These are phyloP conservation scores for Parachaetomium inaequale DNA, from an alignment of 495 filamentous ascomycete genomes.

Conservation along the genomic window DNA sequence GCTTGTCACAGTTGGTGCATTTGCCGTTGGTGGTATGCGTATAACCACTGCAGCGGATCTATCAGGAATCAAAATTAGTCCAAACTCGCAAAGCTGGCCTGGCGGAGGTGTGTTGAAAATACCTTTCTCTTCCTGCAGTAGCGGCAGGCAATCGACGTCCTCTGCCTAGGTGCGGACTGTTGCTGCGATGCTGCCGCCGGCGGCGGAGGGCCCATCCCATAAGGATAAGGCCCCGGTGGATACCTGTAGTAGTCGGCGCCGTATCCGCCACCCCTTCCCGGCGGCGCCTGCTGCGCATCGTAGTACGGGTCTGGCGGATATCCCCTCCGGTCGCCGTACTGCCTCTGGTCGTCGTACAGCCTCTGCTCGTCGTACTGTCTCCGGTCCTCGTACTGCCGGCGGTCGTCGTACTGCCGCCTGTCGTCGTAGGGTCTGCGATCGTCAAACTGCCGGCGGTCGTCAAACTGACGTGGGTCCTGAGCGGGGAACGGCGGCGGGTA, in stretches of 20 bases:
- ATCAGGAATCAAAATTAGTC: conserved; percentile 15
- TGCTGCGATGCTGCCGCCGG: conserved; percentile 27
- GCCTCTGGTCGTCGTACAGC: conserved; percentile 11
- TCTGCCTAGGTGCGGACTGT: conserved; percentile 46
- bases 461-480: conserved; percentile 19
- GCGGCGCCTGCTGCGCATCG: conserved; percentile 16
- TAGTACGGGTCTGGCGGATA: conserved; percentile 24
- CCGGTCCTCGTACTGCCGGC: conserved; percentile 5
- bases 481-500: conserved; percentile 20
- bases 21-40: conserved; percentile 48
- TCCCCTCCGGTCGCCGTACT: conserved; percentile 12
- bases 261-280: conserved; percentile 19
- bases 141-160: conserved; percentile 51
- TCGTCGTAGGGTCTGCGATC: conserved; percentile 24
- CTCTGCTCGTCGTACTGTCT: conserved; percentile 13
- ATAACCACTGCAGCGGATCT: conserved; percentile 55
- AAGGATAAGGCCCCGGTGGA: conserved; percentile 17
- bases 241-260: conserved; percentile 26
- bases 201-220: conserved; percentile 21
- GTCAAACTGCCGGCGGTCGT: conserved; percentile 14
- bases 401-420: conserved; percentile 19
- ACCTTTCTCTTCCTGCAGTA: conserved; percentile 53
- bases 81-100: too few relatives aligned
- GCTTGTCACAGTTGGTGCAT: conserved; percentile 50
- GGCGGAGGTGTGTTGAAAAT: background rate